Percentiles rank a stretch among this genome's conserved stretches.
These are phyloP conservation scores for Arthonia radiata DNA, from an alignment of 495 filamentous ascomycete genomes.

Conservation along the genomic window DNA sequence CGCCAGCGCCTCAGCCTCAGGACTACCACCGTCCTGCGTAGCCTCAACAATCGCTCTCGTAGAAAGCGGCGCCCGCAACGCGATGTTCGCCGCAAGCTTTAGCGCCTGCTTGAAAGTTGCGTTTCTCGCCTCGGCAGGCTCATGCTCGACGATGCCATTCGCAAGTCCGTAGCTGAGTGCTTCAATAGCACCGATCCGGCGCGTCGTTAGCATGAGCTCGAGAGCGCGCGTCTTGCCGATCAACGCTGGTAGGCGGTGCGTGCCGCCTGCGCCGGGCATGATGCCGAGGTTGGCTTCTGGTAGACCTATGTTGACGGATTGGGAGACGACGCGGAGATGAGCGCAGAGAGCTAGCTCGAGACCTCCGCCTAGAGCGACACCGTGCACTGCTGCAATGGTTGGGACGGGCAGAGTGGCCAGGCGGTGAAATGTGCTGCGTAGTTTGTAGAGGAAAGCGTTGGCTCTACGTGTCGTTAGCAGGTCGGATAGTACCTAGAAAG, in stretches of 20 bases:
- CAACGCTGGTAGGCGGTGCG: conserved; percentile 52
- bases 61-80: conserved; percentile 64
- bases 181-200: conserved; percentile 52
- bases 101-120: conserved; percentile 49
- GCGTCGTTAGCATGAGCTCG: conserved; percentile 67
- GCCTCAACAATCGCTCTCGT: conserved; percentile 47
- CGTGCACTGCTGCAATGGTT: conserved; percentile 63
- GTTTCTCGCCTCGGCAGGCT: conserved; percentile 34
- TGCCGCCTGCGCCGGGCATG: conserved; percentile 83
- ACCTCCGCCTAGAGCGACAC: conserved; percentile 68
- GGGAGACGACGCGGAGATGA: conserved; percentile 58
- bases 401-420: conserved; percentile 57
- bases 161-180: conserved; percentile 66
- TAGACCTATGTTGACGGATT: conserved; percentile 47
- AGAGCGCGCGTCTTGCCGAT: conserved; percentile 53
- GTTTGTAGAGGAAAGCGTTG: conserved; percentile 42
- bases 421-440: conserved; percentile 43
- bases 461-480: conserved; percentile 24
- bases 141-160: conserved; percentile 54
- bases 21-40: conserved; percentile 27
- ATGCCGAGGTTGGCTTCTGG: conserved; percentile 84
- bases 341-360: conserved; percentile 76
- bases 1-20: conserved; percentile 47
- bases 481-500: neutral
- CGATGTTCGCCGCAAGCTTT: conserved; percentile 55